Conservation (phyloP, 179 eudicot genomes). For the Nepenthes alata region DNA sequence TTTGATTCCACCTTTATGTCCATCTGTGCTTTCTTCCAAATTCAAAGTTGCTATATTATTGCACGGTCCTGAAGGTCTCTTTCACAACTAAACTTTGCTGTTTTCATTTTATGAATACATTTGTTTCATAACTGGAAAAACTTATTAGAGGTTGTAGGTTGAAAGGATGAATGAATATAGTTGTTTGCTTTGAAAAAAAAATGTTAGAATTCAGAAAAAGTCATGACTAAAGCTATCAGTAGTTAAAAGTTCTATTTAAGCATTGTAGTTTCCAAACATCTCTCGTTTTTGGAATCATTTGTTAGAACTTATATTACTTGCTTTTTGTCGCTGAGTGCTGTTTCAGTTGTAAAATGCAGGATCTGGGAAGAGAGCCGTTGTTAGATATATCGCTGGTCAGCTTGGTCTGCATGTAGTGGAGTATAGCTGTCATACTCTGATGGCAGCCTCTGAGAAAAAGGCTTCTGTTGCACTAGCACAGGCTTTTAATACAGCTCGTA, state of each 20-base stretch:
- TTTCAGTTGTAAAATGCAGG: conserved; percentile 39
- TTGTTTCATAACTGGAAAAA: neutral
- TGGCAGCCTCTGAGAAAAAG: conserved; percentile 69
- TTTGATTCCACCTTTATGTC: conserved; percentile 65
- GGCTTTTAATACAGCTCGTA: conserved; percentile 68
- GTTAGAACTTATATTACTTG: neutral
- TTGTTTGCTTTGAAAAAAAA: neutral
- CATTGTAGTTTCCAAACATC: too few relatives aligned
- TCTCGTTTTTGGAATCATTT: too few relatives aligned
- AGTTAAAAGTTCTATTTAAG: too few relatives aligned
- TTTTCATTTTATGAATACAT: conserved; percentile 1
- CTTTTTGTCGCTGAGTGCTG: conserved; percentile 10
- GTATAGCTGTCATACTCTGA: conserved; percentile 59
- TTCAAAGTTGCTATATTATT: conserved; percentile 65
- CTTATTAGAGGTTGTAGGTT: neutral
- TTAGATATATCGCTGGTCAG: conserved; percentile 61
- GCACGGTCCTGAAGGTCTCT: conserved; percentile 67
- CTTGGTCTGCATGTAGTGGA: conserved; percentile 91
- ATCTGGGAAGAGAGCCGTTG: conserved; percentile 83
- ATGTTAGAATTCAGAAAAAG: too few relatives aligned
- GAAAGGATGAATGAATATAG: neutral
- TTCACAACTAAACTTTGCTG: conserved; percentile 4
- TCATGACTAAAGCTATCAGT: too few relatives aligned
- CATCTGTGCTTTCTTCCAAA: conserved; percentile 69
- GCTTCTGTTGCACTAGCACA: conserved; percentile 50